Evolutionary conservation across 1,284 basidiomycete species (phyloP).

Genomic region (Cystobasidium pallidum): DNA sequence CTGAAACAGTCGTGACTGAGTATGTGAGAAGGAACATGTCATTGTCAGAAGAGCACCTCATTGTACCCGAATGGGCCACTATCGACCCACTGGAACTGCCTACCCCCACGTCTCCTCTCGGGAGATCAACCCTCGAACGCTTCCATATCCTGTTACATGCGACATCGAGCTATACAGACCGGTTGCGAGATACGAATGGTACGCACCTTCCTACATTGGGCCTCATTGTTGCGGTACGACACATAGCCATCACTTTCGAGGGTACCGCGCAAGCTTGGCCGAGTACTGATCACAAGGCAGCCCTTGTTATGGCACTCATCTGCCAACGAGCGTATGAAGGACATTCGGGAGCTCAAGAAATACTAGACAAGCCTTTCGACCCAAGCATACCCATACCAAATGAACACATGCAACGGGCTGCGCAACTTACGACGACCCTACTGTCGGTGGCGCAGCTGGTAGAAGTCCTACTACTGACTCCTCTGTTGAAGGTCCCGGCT

Average conservation of each 20-base stretch:
- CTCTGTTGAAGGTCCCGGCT: not conserved
- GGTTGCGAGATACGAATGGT: slow-evolving; percentile 5
- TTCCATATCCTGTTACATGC: slow-evolving; percentile 29
- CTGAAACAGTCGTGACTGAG: not conserved
- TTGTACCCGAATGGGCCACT: not conserved
- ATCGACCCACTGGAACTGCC: slow-evolving; percentile 7
- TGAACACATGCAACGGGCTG: slow-evolving; percentile 30
- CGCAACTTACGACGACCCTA: slow-evolving; percentile 26
- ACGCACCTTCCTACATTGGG: not conserved
- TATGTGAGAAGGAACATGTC: slow-evolving; percentile 18
- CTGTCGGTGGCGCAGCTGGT: slow-evolving; percentile 11
- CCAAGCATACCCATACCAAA: not conserved
- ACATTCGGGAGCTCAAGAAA: slow-evolving; percentile 2
- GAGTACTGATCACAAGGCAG: slow-evolving; percentile 7
- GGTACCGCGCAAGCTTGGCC: slow-evolving; percentile 22
- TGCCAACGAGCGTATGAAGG: not conserved
- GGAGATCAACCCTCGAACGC: slow-evolving; percentile 26
- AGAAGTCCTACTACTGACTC: slow-evolving; percentile 22
- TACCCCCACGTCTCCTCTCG: slow-evolving; percentile 1
- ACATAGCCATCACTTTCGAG: slow-evolving; percentile 16
- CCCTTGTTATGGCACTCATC: slow-evolving; percentile 16
- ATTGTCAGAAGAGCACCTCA: slow-evolving; percentile 2
- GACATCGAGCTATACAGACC: slow-evolving; percentile 21
- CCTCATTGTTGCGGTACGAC: slow-evolving; percentile 7
- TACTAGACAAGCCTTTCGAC: not conserved